Percentiles rank a stretch among this genome's conserved stretches.
Evolutionary conservation across 768 basidiomycete genomes (phyloP).

Genomic region (Mycena crocata): DNA sequence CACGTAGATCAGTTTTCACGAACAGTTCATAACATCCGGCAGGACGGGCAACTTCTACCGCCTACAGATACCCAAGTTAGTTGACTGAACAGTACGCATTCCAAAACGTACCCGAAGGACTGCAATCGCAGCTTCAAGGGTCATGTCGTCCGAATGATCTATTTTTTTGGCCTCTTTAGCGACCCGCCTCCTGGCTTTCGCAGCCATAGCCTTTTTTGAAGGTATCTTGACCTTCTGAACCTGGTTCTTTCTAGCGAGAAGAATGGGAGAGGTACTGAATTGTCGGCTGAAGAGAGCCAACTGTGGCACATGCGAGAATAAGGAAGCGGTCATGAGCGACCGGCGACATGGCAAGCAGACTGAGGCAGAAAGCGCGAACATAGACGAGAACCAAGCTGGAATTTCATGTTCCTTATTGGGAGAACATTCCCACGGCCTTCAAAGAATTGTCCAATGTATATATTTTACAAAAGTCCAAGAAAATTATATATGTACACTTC

Average conservation of each 20-base stretch:
- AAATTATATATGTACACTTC: neutral
- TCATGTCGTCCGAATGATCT: constrained; percentile 74
- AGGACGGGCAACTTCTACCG: constrained; percentile 85
- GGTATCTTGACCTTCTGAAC: constrained; percentile 63
- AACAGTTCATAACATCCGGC: constrained; percentile 83
- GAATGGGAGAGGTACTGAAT: constrained; percentile 64
- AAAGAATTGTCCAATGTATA: neutral
- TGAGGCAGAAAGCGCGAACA: constrained; percentile 23
- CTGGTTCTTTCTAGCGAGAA: constrained; percentile 63
- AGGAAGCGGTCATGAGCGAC: constrained; percentile 11
- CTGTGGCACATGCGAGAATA: constrained; percentile 1
- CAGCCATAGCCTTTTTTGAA: constrained; percentile 78
- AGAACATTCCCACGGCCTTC: neutral
- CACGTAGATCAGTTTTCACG: constrained; percentile 79
- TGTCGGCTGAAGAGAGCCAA: constrained; percentile 43
- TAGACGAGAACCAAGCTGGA: neutral
- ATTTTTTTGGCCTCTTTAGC: constrained; percentile 64
- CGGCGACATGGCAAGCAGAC: constrained; percentile 25
- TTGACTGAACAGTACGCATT: neutral
- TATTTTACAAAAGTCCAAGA: constrained; percentile 1
- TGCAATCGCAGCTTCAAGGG: constrained; percentile 72
- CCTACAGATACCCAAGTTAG: constrained; percentile 54
- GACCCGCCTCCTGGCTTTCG: constrained; percentile 71
- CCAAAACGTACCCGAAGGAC: constrained; percentile 72
- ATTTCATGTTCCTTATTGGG: neutral